phyloP scores from a whole-genome alignment of 108 stramenopile genomes.

The Cyclotella distinguenda region DNA sequence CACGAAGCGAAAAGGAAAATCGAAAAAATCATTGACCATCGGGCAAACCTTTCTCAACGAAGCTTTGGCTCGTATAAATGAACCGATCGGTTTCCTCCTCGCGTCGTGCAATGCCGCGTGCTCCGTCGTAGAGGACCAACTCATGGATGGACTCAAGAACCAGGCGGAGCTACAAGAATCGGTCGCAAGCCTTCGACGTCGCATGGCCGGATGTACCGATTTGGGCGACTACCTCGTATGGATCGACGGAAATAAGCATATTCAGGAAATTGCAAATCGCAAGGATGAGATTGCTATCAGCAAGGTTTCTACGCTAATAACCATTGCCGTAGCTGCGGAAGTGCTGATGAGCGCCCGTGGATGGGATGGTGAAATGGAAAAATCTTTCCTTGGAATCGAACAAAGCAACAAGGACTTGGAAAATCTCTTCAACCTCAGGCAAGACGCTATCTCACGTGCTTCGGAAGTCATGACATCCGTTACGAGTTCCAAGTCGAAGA shows the following conservation, averaged over 20 bases:
- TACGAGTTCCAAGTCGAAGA: slow-evolving; percentile 13
- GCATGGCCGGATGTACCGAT: slow-evolving; percentile 29
- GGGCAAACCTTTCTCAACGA: slow-evolving; percentile 36
- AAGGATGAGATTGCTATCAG: slow-evolving; percentile 29
- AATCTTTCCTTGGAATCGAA: slow-evolving; percentile 3
- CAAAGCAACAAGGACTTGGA: slow-evolving; percentile 25
- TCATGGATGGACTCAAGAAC: background rate
- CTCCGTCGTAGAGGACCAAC: slow-evolving; percentile 11
- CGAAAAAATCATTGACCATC: slow-evolving; percentile 14
- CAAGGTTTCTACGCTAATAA: slow-evolving; percentile 31
- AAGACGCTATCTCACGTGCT: slow-evolving; percentile 29
- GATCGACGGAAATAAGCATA: slow-evolving; percentile 26
- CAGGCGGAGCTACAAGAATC: slow-evolving; percentile 20
- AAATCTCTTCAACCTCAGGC: slow-evolving; percentile 35
- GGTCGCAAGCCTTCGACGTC: slow-evolving; percentile 19
- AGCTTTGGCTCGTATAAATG: slow-evolving; percentile 32
- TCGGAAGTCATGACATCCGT: slow-evolving; percentile 37
- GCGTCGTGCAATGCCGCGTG: slow-evolving; percentile 26
- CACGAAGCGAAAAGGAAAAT: slow-evolving; percentile 13
- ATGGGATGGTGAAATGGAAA: slow-evolving; percentile 9
- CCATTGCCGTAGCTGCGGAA: slow-evolving; percentile 24
- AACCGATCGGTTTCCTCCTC: slow-evolving; percentile 37
- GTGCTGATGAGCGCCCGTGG: slow-evolving; percentile 19
- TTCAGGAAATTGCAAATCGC: slow-evolving; percentile 32
- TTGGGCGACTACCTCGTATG: slow-evolving; percentile 31